Conservation (phyloP, 441 rosid species). For the Biscutella laevigata region DNA sequence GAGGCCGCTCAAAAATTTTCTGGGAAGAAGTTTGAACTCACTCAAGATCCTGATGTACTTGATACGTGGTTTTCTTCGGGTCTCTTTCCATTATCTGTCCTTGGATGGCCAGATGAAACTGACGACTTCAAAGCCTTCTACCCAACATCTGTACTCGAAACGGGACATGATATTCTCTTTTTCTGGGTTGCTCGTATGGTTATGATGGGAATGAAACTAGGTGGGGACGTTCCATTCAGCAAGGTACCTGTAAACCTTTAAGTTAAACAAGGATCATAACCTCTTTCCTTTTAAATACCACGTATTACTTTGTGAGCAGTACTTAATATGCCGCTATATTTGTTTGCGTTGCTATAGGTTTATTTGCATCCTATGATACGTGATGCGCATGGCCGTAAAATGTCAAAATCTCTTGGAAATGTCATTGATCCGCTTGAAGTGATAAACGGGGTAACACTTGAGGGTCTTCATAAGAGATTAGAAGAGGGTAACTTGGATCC, state of each 20-base stretch:
- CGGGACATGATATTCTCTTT: conserved; percentile 90
- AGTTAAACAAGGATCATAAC: not conserved
- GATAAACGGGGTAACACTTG: conserved; percentile 71
- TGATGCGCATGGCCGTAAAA: conserved; percentile 96
- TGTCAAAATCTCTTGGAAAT: conserved; percentile 95
- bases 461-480: conserved; percentile 80
- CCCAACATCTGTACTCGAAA: conserved; percentile 89
- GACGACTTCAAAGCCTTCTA: conserved; percentile 73
- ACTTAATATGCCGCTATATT: not conserved
- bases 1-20: conserved; percentile 50
- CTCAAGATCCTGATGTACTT: conserved; percentile 87
- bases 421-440: conserved; percentile 95
- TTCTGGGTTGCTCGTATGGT: conserved; percentile 99
- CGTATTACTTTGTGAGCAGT: not conserved
- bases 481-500: conserved; percentile 87
- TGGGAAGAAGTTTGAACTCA: conserved; percentile 64
- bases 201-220: conserved; percentile 77
- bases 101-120: conserved; percentile 93
- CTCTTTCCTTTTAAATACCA: conserved; percentile 6
- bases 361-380: conserved; percentile 96
- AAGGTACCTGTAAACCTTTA: conserved; percentile 40
- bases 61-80: conserved; percentile 99
- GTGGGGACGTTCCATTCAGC: conserved; percentile 84
- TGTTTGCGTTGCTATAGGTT: conserved; percentile 38
- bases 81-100: conserved; percentile 65